phyloP scores from a whole-genome alignment of 441 rosid species.

The Gossypium schwendimanii region DNA sequence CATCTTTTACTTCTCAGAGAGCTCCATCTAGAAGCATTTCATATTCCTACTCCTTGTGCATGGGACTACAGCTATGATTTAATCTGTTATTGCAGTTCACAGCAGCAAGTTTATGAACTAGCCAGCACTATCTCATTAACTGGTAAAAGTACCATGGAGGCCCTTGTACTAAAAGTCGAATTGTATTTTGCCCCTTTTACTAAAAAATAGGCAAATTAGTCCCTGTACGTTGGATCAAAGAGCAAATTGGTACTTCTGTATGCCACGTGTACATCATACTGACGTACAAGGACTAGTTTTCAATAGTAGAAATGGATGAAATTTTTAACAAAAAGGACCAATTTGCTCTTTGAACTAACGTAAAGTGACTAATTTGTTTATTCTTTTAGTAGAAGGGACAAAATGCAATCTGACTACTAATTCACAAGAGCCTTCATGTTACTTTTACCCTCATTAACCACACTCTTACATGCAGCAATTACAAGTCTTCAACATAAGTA shows the following conservation, averaged over 20 bases:
- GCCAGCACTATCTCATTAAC: background rate
- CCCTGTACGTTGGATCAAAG: background rate
- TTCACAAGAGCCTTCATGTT: background rate
- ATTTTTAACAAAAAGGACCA: too few relatives aligned
- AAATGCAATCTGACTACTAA: background rate
- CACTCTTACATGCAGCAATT: constrained; percentile 3
- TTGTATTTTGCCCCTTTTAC: too few relatives aligned
- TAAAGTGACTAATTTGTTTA: background rate
- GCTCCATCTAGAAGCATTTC: background rate
- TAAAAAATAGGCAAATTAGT: too few relatives aligned
- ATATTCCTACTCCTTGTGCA: background rate
- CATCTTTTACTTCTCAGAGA: background rate
- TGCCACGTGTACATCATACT: too few relatives aligned
- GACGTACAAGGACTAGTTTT: too few relatives aligned
- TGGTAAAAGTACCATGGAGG: background rate
- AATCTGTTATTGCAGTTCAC: background rate
- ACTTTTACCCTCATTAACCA: background rate
- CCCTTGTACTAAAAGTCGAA: background rate
- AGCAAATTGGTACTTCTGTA: background rate
- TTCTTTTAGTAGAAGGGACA: background rate
- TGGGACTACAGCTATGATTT: background rate
- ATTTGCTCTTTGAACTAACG: too few relatives aligned
- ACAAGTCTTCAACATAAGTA: background rate
- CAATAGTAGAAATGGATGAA: too few relatives aligned
- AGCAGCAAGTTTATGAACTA: background rate